Evolutionary conservation across 2,329 filamentous ascomycete species (phyloP).

Genomic region (Fusarium sp.): DNA sequence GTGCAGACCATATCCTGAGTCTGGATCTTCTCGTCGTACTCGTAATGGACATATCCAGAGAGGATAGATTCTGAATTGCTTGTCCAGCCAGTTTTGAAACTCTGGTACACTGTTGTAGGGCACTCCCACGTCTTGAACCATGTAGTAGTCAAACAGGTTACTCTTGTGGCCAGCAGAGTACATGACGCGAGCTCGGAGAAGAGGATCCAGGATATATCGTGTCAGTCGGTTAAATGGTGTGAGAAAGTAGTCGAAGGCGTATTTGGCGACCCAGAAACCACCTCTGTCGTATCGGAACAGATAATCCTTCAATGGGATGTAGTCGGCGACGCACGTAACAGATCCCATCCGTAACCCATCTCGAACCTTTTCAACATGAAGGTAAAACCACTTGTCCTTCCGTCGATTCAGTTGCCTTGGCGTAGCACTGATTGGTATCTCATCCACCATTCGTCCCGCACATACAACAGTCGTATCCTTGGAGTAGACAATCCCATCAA

Average conservation of each 20-base stretch:
- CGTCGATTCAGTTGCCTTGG: slow-evolving; percentile 63
- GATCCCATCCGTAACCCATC: slow-evolving; percentile 39
- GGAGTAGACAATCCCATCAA: slow-evolving; percentile 76
- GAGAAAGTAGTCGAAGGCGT: slow-evolving; percentile 71
- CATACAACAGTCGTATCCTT: slow-evolving; percentile 66
- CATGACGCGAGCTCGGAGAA: slow-evolving; percentile 71
- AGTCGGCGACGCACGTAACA: slow-evolving; percentile 54
- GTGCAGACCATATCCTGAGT: slow-evolving; percentile 58
- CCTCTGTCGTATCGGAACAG: slow-evolving; percentile 77
- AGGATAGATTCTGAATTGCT: slow-evolving; percentile 59
- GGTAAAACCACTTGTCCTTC: slow-evolving; percentile 77
- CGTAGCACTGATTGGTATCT: slow-evolving; percentile 48
- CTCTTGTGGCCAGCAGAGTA: slow-evolving; percentile 73
- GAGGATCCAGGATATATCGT: slow-evolving; percentile 67
- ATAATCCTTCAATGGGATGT: slow-evolving; percentile 71
- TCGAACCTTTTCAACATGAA: slow-evolving; percentile 65
- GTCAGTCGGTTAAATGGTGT: slow-evolving; percentile 73
- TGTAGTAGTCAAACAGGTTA: slow-evolving; percentile 66
- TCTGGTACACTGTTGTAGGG: slow-evolving; percentile 54
- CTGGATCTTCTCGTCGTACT: slow-evolving; percentile 53
- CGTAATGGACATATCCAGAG: slow-evolving; percentile 66
- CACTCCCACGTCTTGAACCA: slow-evolving; percentile 72
- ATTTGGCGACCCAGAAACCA: slow-evolving; percentile 73
- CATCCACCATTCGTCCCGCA: slow-evolving; percentile 65
- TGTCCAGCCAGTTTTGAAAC: slow-evolving; percentile 61